Conservation (phyloP, 139 green algal genomes). For the Picochlorum sp. region DNA sequence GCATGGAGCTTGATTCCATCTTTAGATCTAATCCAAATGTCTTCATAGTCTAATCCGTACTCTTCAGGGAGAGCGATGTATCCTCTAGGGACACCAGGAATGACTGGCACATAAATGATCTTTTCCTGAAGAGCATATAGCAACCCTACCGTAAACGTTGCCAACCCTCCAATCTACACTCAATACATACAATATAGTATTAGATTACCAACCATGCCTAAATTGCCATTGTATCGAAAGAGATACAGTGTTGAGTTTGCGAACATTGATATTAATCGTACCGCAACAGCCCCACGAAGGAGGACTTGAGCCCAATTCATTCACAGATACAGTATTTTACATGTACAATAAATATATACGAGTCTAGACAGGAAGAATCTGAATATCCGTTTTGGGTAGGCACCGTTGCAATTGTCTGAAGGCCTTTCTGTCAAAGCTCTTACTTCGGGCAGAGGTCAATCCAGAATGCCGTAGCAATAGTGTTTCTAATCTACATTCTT, state of each 20-base stretch:
- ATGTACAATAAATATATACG: neutral
- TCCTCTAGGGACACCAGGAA: slow-evolving; percentile 59
- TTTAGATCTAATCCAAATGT: slow-evolving; percentile 41
- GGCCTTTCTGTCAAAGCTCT: neutral
- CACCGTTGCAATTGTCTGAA: neutral
- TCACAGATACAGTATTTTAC: neutral
- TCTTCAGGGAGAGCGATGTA: slow-evolving; percentile 38
- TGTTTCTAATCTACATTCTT: neutral
- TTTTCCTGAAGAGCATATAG: slow-evolving; percentile 74
- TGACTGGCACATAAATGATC: slow-evolving; percentile 67
- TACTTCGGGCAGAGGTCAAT: neutral
- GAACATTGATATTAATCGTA: neutral
- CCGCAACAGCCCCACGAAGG: neutral
- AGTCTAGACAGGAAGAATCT: neutral
- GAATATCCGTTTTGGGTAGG: neutral
- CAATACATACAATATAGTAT: neutral
- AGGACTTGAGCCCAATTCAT: neutral
- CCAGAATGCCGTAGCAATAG: neutral
- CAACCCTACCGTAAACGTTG: slow-evolving; percentile 41
- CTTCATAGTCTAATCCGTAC: slow-evolving; percentile 56
- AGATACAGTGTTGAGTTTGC: too few species aligned
- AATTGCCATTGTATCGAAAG: neutral
- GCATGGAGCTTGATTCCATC: slow-evolving; percentile 68
- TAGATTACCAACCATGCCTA: neutral
- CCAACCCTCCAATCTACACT: slow-evolving; percentile 44